Base-by-base conservation (phyloP, 163 green algal genomes). In the Trebouxiophyceae sp. region DNA sequence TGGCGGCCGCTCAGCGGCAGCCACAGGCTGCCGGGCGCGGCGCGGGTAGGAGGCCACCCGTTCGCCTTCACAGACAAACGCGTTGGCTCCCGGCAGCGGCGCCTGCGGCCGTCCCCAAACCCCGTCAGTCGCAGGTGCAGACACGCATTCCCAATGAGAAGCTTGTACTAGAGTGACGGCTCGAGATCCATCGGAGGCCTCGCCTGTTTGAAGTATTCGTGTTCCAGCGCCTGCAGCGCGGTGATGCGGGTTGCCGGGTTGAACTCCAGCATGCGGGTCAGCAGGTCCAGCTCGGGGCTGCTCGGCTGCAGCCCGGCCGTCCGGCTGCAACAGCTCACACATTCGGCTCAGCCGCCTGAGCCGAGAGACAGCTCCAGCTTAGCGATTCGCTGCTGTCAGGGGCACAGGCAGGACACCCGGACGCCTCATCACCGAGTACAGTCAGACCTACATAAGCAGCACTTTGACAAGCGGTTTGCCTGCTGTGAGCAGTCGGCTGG, bases 231-330 rank as follows among this genome's bases (percentile, higher is more conserved):
- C 45, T 85, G 75, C 32, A 81, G 76, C 5, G 88, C 86, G 2
- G 80, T 89, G 65, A 93, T 89, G 47, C 89, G 81, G 12, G 78
- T 73, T 1, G 65, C 34, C 8, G 88, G 89, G 60, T 89, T 76
- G 71, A 89, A 95, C n/a, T 74, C 72, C 31, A 96, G 78, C 80
- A 96, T 85, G 28, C 72, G 71, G 0, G 63, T 50, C 47, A 95
- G 78, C 32, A 95, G 75, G 54, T 93, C 75, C 23, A 86, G 62
- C 3, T 70, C 83, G 23, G 68, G 45, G 16, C 32, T 44, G 44
- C 57, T 33, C 26, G 22, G 33, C 54, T 34, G 22, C 6, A 60
- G 20, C 39, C 27, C 47, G 2, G 46, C 23, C 30, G 30, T 64
- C 2, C 4, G 5, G 1, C 33, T 54, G 33, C 56, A n/a, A n/a